phyloP scores from a whole-genome alignment of 805 yeast species.

The Starmerella etchellsii region DNA sequence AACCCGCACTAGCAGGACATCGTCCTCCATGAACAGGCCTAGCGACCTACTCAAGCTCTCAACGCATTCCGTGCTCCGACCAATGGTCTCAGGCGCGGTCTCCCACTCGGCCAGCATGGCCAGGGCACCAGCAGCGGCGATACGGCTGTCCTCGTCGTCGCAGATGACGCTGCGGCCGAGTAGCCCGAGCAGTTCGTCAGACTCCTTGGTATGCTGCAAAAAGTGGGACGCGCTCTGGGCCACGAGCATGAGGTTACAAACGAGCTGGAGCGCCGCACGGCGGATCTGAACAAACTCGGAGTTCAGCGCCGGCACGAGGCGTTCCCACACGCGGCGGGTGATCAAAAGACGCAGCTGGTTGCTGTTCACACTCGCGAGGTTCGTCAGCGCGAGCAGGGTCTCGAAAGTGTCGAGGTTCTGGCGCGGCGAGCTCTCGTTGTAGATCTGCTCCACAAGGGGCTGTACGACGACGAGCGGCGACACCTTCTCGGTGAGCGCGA shows the following conservation, averaged over 20 bases:
- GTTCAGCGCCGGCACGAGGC: conserved; percentile 34
- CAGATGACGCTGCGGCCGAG: conserved; percentile 22
- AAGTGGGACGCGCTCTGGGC: conserved; percentile 28
- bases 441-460: conserved; percentile 25
- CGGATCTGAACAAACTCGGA: conserved; percentile 40
- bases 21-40: conserved; percentile 18
- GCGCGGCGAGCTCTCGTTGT: conserved; percentile 17
- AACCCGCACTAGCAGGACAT: conserved; percentile 23
- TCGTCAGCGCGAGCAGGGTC: conserved; percentile 53
- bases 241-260: conserved; percentile 43
- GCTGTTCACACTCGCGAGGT: conserved; percentile 40
- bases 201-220: conserved; percentile 24
- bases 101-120: conserved; percentile 31
- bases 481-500: conserved; percentile 26
- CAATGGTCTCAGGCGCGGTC: conserved; percentile 24
- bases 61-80: conserved; percentile 21
- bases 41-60: conserved; percentile 18
- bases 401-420: conserved; percentile 35
- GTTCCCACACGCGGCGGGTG: conserved; percentile 33
- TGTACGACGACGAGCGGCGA: conserved; percentile 24
- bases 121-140: conserved; percentile 32
- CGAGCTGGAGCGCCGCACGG: conserved; percentile 48
- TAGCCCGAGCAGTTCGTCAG: conserved; percentile 25
- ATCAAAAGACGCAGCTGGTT: conserved; percentile 32
- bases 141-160: conserved; percentile 26